Base-by-base conservation (phyloP, 192 early-diverging fungal species). In the Coemansia sp. region DNA sequence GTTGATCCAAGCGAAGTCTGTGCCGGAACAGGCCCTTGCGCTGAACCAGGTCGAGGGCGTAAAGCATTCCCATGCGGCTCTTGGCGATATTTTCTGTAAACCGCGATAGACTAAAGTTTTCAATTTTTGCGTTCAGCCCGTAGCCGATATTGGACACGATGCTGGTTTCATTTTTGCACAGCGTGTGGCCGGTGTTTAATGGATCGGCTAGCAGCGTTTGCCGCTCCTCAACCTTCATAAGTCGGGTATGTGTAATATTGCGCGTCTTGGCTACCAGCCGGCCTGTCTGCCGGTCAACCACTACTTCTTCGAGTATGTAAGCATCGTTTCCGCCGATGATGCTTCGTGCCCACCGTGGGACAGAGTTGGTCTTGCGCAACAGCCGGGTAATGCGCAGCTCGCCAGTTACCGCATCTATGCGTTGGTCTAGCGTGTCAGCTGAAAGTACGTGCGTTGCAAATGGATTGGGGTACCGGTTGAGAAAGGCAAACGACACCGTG, bases 381-480 rank as follows among this genome's bases (percentile, higher is more conserved):
- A 99, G 75, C 63, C 98, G 86, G 8, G 94, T 95, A 8, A 94
- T 95, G 66, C 87, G 87, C 70, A 99, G 78, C 57, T 91, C 81
- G 25, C 95, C 94, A 0, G 91, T 91, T 4, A 84, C 81, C 12
- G 88, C 82, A 69, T 96, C 93, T 5, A 97, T 86, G 44, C 84
- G 80, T 31, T 96, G 87, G 63, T 94, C 94, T 15, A 99, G 86
- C n/a, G 97, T 95, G 83, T 99, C 98, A 21, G 90, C 87, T 4
- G 94, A 82, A 50, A 98, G 78, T 17, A 99, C 98, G 82, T 99
- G 98, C 8, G 89, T 87, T 4, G 98, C 93, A 80, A 94, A 97
- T 27, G 98, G 98, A 77, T 99, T 99, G 51, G 98, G 98, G 84
- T 99, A 99, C 48, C 97, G 91, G 71, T 92, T 79, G 88, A 91